Base-by-base conservation (phyloP, 352 stramenopile genomes). In the Globisporangium yorkense region DNA sequence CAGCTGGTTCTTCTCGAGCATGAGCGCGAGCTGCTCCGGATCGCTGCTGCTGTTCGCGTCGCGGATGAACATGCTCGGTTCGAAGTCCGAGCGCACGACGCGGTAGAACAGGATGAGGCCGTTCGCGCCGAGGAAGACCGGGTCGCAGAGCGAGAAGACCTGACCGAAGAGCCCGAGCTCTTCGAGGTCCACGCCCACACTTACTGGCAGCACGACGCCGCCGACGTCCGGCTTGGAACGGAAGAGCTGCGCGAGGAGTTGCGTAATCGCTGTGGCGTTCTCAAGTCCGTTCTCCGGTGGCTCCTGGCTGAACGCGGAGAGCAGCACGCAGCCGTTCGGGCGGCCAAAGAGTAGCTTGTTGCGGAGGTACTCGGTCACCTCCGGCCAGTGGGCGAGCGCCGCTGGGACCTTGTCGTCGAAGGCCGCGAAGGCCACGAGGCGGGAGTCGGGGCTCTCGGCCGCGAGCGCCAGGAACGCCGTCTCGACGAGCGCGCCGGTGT, bases 301-400 rank as follows among this genome's bases (percentile, higher is more conserved):
- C 16, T 80, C 69, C 31, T 80, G 73, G 15, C 65, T 63, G 65
- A 88, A 88, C 31, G 70, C 58, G 18, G 71, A 61, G 51, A 89
- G 71, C 54, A 89, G 46, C 21, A 87, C 48, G 46, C 74, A 87
- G 54, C 75, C 75, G n/a, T 76, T 68, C 9, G 68, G 53, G 8
- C 61, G 65, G 20, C 75, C 79, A 37, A 87, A 80, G 27, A 67
- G 62, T 13, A 88, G 66, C 18, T 74, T 70, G 50, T 86, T 84
- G 51, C 73, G 80, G 18, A 91, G 59, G 53, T 91, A 91, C 44
- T 86, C 75, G 47, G 67, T 79, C 13, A 82, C 79, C 62, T 91
- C 79, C 0, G 74, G 55, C 75, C 74, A 87, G 13, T 66, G 71
- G 18, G 66, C 63, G 15, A 91, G 56, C 10, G 59, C 61, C 8